Percentiles rank a stretch among this genome's conserved stretches.
These are phyloP conservation scores for Dipteronia dyeriana DNA, from an alignment of 345 rosid genomes.

Conservation along the genomic window DNA sequence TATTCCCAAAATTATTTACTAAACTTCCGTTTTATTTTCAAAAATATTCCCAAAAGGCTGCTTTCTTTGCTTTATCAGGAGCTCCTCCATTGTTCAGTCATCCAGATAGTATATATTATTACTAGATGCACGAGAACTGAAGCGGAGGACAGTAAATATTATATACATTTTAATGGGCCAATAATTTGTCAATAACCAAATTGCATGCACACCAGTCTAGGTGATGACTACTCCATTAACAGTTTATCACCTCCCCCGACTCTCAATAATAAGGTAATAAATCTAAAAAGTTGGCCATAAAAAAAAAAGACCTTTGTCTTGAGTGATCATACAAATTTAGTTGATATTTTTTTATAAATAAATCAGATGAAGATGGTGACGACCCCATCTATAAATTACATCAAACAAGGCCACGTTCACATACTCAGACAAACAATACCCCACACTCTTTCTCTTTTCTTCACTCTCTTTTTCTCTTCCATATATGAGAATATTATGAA, in stretches of 20 bases:
- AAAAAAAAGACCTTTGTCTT: conserved; percentile 42
- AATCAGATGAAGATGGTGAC: background rate
- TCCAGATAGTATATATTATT: too few species aligned
- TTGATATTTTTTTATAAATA: too few species aligned
- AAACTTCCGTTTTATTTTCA: too few species aligned
- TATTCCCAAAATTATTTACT: too few species aligned
- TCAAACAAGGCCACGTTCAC: conserved; percentile 34
- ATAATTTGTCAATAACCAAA: conserved; percentile 20
- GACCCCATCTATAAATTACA: background rate
- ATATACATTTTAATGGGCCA: background rate
- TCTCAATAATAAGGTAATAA: conserved; percentile 53
- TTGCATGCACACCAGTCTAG: conserved; percentile 29
- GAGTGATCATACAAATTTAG: background rate
- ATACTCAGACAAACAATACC: conserved; percentile 39
- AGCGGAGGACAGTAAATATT: background rate
- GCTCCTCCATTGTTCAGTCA: too few species aligned
- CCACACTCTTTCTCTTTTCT: conserved; percentile 19
- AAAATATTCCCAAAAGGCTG: too few species aligned
- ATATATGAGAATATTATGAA: conserved; percentile 39
- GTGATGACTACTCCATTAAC: conserved; percentile 20
- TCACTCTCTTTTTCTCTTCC: conserved; percentile 14
- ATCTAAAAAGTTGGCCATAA: conserved; percentile 46
- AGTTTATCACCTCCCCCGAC: background rate
- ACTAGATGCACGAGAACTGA: background rate
- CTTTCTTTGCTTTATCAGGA: too few species aligned